These are phyloP conservation scores for Hibiscus tridactylites DNA, from an alignment of 345 rosid genomes.

Conservation along the genomic window DNA sequence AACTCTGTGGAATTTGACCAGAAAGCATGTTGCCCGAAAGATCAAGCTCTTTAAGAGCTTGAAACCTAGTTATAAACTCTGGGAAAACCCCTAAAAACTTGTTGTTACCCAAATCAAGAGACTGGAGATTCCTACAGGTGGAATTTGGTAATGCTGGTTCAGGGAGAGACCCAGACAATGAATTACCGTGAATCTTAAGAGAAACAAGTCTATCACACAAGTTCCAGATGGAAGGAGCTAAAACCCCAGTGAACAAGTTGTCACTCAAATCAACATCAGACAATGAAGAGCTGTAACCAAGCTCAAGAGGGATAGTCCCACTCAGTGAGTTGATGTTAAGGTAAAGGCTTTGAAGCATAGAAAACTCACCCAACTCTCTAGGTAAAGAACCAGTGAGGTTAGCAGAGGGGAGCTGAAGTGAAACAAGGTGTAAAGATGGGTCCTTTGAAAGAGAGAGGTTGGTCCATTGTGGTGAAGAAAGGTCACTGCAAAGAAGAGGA, in stretches of 20 bases:
- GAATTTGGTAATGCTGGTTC: slow-evolving; percentile 82
- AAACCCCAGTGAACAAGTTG: slow-evolving; percentile 50
- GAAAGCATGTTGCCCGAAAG: slow-evolving; percentile 62
- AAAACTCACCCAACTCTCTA: slow-evolving; percentile 80
- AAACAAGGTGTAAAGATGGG: slow-evolving; percentile 68
- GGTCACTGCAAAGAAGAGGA: slow-evolving; percentile 47
- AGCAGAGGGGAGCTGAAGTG: slow-evolving; percentile 91
- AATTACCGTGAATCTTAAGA: slow-evolving; percentile 58
- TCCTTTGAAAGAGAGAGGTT: slow-evolving; percentile 56
- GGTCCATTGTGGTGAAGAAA: slow-evolving; percentile 64
- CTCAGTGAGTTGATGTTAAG: slow-evolving; percentile 71
- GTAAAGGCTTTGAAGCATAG: slow-evolving; percentile 75
- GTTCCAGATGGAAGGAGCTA: slow-evolving; percentile 89
- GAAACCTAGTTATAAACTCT: slow-evolving; percentile 54
- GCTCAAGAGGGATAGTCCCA: slow-evolving; percentile 84
- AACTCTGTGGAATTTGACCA: slow-evolving; percentile 61
- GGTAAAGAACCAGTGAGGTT: slow-evolving; percentile 89
- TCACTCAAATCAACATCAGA: slow-evolving; percentile 69
- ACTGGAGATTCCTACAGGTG: slow-evolving; percentile 53
- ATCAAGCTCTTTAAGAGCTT: slow-evolving; percentile 67
- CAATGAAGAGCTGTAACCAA: slow-evolving; percentile 81
- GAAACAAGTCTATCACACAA: slow-evolving; percentile 72
- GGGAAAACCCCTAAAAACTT: slow-evolving; percentile 79
- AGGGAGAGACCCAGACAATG: slow-evolving; percentile 55
- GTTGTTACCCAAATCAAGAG: slow-evolving; percentile 76